Conservation (phyloP, 306 rosid genomes). For the Castanospermum australe region DNA sequence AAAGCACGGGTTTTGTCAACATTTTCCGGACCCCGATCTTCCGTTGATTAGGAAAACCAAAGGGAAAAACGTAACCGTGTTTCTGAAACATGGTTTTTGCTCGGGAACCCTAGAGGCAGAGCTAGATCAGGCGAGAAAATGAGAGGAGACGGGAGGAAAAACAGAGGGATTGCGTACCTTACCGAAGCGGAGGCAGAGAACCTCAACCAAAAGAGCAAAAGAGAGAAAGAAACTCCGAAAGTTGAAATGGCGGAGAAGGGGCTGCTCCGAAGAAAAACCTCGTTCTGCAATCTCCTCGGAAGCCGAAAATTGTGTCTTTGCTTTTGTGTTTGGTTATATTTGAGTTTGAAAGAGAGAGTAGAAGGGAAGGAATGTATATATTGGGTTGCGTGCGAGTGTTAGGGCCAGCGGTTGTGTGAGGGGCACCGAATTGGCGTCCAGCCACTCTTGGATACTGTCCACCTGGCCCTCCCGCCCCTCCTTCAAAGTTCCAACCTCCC, state of each 20-base stretch:
- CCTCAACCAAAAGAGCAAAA: not conserved
- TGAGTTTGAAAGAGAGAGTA: not conserved
- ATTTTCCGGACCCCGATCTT: conserved; percentile 25
- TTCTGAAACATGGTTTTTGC: not conserved
- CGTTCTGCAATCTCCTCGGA: too few relatives aligned
- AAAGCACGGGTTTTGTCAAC: not conserved
- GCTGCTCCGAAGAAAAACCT: too few relatives aligned
- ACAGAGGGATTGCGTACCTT: conserved; percentile 21
- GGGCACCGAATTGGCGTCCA: conserved; percentile 42
- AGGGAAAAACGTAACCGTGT: not conserved
- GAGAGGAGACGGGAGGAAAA: not conserved
- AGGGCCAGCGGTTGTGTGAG: conserved; percentile 55
- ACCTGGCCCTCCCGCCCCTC: conserved; percentile 55
- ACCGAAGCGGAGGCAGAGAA: not conserved
- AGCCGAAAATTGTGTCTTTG: not conserved
- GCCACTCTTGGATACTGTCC: conserved; percentile 29
- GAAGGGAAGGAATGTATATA: not conserved
- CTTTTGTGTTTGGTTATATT: not conserved
- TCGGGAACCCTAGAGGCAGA: not conserved
- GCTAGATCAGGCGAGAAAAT: conserved; percentile 31
- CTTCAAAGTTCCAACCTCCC: conserved; percentile 35
- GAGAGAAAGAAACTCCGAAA: not conserved
- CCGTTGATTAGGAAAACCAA: not conserved
- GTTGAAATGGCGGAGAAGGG: conserved; percentile 14
- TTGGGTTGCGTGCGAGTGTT: not conserved